Evolutionary conservation across 352 stramenopile genomes (phyloP).

Genomic region (Globisporangium canariense): DNA sequence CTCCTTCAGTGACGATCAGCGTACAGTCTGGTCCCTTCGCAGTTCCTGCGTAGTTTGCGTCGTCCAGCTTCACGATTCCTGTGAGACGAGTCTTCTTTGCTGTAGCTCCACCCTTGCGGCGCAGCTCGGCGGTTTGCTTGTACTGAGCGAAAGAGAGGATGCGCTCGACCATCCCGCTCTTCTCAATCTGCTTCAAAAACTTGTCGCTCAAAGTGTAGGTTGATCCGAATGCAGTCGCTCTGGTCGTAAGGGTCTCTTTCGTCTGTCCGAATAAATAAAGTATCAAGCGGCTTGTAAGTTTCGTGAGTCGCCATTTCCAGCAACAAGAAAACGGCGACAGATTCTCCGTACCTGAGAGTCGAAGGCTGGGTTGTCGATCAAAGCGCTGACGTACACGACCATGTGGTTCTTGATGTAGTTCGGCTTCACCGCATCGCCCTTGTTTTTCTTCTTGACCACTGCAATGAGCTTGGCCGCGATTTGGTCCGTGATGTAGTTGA

Average conservation of each 20-base stretch:
- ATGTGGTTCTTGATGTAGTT: constrained; percentile 96
- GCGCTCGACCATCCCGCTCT: constrained; percentile 87
- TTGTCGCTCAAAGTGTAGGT: constrained; percentile 84
- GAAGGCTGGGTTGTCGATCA: constrained; percentile 98
- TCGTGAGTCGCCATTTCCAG: background rate
- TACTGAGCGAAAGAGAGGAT: constrained; percentile 91
- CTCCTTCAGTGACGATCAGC: constrained; percentile 98
- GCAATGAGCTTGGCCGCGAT: constrained; percentile 86
- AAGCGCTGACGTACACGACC: constrained; percentile 93
- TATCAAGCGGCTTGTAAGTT: background rate
- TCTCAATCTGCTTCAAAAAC: constrained; percentile 87
- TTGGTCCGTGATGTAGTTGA: constrained; percentile 92
- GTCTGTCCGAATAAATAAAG: constrained; percentile 46
- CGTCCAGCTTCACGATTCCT: constrained; percentile 96
- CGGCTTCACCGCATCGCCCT: constrained; percentile 90
- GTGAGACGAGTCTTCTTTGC: constrained; percentile 84
- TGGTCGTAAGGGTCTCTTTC: constrained; percentile 96
- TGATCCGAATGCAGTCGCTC: constrained; percentile 80
- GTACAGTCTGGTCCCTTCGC: constrained; percentile 92
- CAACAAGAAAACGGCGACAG: background rate
- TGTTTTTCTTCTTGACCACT: constrained; percentile 94
- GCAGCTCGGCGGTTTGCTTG: constrained; percentile 91
- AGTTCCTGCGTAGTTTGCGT: constrained; percentile 95
- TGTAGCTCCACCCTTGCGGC: constrained; percentile 76
- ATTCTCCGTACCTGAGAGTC: constrained; percentile 87